Evolutionary conservation across 2,329 filamentous ascomycete species (phyloP), one percentile per base, ranked within the genome.

Genomic region (Colletotrichum orbiculare): DNA sequence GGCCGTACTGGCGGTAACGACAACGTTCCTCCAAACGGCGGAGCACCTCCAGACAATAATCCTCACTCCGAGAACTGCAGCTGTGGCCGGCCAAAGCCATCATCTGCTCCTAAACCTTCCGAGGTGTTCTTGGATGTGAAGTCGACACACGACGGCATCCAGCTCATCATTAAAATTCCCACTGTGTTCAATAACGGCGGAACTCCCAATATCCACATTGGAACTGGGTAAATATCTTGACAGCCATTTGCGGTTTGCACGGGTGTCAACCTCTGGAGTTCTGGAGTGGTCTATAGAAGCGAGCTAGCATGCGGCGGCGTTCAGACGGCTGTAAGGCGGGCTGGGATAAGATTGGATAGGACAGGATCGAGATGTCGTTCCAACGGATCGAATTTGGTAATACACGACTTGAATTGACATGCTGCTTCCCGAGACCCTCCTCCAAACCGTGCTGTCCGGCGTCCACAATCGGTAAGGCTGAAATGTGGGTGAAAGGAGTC

Each of bases 111-210:
- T 17, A 79, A 76, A 66, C 83, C 83, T 3, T 84, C 84, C 2
- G 85, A 87, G 70, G 81, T 87, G 35, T 87, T 83, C 69, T 71
- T 87, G 61, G 85, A 87, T 68, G 83, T 87, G 63, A 85, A 85
- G 73, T 86, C 84, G 39, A 87, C 85, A 5, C 84, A 79, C 45
- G 85, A 87, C 58, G 85, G 85, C 2, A 86, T 87, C 69, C 85
- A 87, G 73, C 72, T 87, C 57, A 85, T 82, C 34, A 86, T 87
- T 68, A 82, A 85, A 70, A 87, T 87, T 63, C 85, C 84, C 33
- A 87, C 84, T 2, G 81, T 85, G 34, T 86, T 87, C 69, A 80
- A 81, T 60, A 77, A 75, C 34, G 66, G 64, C n/a, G 70, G 69
- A 9, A 70, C 71, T 61, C 73, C 76, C 3, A 74, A 74, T 53